Conservation (phyloP, 1,139 yeast genomes). For the Taphrina flavorubra region DNA sequence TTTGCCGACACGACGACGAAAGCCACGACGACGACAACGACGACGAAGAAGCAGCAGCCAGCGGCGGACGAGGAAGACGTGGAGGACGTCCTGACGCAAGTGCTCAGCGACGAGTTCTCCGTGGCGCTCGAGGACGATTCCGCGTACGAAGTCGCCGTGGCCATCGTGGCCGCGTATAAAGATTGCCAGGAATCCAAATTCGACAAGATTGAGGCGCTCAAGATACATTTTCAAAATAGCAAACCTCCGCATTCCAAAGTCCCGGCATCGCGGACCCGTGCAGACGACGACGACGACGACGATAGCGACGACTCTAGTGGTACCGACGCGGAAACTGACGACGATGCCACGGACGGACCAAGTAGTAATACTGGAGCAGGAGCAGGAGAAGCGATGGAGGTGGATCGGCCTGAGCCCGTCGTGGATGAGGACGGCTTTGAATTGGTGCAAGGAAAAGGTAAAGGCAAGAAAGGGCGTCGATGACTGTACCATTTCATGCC, state of each 20-base stretch:
- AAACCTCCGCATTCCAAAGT: slow-evolving; percentile 17
- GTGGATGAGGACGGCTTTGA: slow-evolving; percentile 88
- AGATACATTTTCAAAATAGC: slow-evolving; percentile 62
- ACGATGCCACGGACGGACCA: slow-evolving; percentile 11
- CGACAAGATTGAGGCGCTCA: slow-evolving; percentile 63
- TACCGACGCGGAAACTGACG: slow-evolving; percentile 35
- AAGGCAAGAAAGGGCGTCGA: slow-evolving; percentile 21
- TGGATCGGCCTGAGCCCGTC: slow-evolving; percentile 52
- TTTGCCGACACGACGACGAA: slow-evolving; percentile 48
- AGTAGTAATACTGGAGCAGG: neutral
- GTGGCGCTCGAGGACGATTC: slow-evolving; percentile 87
- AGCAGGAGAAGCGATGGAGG: slow-evolving; percentile 22
- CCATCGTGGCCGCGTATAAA: slow-evolving; percentile 68
- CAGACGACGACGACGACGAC: slow-evolving; percentile 2
- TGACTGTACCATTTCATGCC: neutral
- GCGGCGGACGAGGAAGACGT: slow-evolving; percentile 67
- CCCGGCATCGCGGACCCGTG: neutral
- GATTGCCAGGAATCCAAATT: slow-evolving; percentile 65
- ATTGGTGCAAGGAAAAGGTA: slow-evolving; percentile 73
- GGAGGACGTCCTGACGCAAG: slow-evolving; percentile 83
- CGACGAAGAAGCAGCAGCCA: too few species aligned
- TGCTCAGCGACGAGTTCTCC: slow-evolving; percentile 95
- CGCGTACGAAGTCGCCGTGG: slow-evolving; percentile 71
- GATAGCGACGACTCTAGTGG: slow-evolving; percentile 12
- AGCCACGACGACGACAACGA: too few species aligned